Evolutionary conservation across 1,139 yeast species (phyloP).

Genomic region (Blastobotrys buckinghamii): DNA sequence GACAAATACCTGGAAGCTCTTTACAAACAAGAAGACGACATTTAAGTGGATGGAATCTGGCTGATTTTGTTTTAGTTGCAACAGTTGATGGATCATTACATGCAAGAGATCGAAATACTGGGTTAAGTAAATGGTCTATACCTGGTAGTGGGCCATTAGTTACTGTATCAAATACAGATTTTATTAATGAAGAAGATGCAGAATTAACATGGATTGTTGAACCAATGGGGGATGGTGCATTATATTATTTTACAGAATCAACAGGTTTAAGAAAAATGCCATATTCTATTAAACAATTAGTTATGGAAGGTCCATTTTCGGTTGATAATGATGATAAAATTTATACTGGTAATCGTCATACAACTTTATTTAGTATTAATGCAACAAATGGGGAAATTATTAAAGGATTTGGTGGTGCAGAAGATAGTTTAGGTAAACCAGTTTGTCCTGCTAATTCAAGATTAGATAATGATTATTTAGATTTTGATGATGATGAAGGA

Average conservation of each 20-base stretch:
- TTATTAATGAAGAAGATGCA: conserved; percentile 19
- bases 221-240: conserved; percentile 78
- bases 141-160: conserved; percentile 40
- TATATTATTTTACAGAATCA: conserved; percentile 79
- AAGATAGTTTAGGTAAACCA: conserved; percentile 23
- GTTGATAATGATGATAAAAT: conserved; percentile 76
- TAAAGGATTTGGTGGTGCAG: conserved; percentile 56
- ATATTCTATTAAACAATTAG: conserved; percentile 70
- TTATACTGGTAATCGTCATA: conserved; percentile 77
- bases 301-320: conserved; percentile 68
- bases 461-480: conserved; percentile 8
- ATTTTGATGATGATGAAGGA: conserved; percentile 19
- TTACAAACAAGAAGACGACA: conserved; percentile 17
- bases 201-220: conserved; percentile 74
- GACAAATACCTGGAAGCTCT: conserved; percentile 3
- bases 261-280: conserved; percentile 79
- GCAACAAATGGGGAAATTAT: conserved; percentile 72
- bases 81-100: conserved; percentile 88
- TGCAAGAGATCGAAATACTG: conserved; percentile 73
- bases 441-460: conserved; percentile 17
- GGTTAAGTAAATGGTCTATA: conserved; percentile 73
- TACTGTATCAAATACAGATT: conserved; percentile 19
- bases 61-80: conserved; percentile 61
- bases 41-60: conserved; percentile 51
- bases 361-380: conserved; percentile 72